Evolutionary conservation across 441 rosid species (phyloP), one percentile per base, ranked within the genome.

Genomic region (Erysimum cheiri): DNA sequence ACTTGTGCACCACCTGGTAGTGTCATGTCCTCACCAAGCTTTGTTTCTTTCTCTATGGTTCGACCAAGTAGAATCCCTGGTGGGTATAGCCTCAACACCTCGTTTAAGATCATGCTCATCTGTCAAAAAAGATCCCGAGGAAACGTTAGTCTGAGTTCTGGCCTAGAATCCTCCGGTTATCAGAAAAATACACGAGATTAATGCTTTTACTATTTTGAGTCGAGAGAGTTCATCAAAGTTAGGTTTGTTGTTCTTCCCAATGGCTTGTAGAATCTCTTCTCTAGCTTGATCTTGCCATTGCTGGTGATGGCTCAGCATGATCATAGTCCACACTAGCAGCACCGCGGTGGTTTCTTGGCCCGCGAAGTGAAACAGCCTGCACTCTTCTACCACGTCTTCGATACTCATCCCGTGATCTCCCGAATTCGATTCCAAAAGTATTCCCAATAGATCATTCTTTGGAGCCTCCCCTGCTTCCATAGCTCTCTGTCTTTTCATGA

Each of bases 341-440:
- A 48, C 62, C 1, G 84, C 67, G 0, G 85, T 76, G 31, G 89
- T 83, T 59, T 81, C 87, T 53, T 81, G 84, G 3, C 85, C 85
- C 1, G 80, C 84, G 2, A 81, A 52, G 65, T 83, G 75, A 67
- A 85, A 83, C 31, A 81, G 39, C 17, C 78, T 83, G 43, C 89
- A 83, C 57, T 83, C 89, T 41, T 80, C 82, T 1, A 81, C 53
- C 31, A 81, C 75, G 19, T 85, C 89, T 4, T 70, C 62, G 31
- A 70, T 60, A 35, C 74, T 83, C 81, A 85, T 63, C 10, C 84
- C 81, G 1, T 36, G 70, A 58, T 78, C 87, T 70, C 46, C 78
- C 3, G 56, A 44, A 36, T 78, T 81, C 3, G 84, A 81, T 14
- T 81, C 78, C 61, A 80, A n/a, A 24, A 85, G 64, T 37, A 81